phyloP scores from a whole-genome alignment of 2,329 filamentous ascomycete species.

The Gaeumannomyces sp. region DNA sequence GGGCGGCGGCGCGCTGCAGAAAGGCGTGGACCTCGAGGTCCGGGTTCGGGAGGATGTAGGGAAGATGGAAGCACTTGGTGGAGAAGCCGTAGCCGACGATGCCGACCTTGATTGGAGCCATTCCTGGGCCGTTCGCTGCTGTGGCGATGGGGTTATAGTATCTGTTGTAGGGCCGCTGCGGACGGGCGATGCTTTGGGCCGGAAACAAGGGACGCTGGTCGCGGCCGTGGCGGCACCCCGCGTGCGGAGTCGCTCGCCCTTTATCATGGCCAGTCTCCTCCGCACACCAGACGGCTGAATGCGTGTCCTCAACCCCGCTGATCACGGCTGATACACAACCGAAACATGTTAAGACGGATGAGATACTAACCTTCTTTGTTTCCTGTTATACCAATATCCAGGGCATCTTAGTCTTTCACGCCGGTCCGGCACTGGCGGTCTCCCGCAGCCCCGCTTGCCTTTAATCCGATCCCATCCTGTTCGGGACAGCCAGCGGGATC shows the following conservation, averaged over 20 bases:
- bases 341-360: background rate
- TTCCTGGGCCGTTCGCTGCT: background rate
- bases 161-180: too few relatives aligned
- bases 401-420: background rate
- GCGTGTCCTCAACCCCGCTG: too few relatives aligned
- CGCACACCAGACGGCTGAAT: too few relatives aligned
- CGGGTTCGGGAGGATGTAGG: conserved; percentile 40
- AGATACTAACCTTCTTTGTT: background rate
- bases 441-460: background rate
- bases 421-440: too few relatives aligned
- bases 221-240: too few relatives aligned
- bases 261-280: background rate
- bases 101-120: conserved; percentile 35
- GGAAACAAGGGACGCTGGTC: too few relatives aligned
- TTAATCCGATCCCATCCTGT: background rate
- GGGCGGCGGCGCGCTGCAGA: conserved; percentile 35
- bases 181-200: background rate
- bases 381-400: background rate
- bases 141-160: too few relatives aligned
- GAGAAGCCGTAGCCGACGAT: conserved; percentile 45
- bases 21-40: conserved; percentile 41
- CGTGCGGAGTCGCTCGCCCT: background rate
- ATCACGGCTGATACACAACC: background rate
- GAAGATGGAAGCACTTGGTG: conserved; percentile 42
- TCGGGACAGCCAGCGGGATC: background rate